These are phyloP conservation scores for Discostella stelligeroides DNA, from an alignment of 108 stramenopile genomes.

Conservation along the genomic window DNA sequence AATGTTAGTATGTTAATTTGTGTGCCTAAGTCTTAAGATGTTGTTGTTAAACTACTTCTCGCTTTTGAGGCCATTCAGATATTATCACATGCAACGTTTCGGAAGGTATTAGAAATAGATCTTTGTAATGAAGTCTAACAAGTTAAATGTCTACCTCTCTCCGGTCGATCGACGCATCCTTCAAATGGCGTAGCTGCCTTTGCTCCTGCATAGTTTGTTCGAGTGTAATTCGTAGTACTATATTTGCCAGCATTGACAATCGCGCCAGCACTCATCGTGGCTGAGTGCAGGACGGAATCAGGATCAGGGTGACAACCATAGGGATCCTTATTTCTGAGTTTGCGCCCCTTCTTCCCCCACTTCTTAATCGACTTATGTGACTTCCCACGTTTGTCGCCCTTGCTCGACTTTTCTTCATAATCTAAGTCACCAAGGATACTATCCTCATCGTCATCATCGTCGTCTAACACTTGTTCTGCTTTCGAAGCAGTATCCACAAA, in stretches of 20 bases:
- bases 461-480: constrained; percentile 9
- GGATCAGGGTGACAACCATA: constrained; percentile 85
- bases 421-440: constrained; percentile 46
- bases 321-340: constrained; percentile 87
- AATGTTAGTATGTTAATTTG: too few species aligned
- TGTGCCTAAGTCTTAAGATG: too few species aligned
- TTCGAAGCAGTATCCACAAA: constrained; percentile 21
- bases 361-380: constrained; percentile 69
- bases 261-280: constrained; percentile 27
- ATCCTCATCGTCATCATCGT: constrained; percentile 33
- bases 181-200: constrained; percentile 32
- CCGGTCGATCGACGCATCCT: constrained; percentile 14
- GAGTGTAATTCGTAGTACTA: constrained; percentile 60
- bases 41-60: too few species aligned
- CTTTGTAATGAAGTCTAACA: too few species aligned
- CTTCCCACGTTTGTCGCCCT: constrained; percentile 56
- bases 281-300: constrained; percentile 48
- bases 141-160: constrained; percentile 19
- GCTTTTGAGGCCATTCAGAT: too few species aligned
- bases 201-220: constrained; percentile 64
- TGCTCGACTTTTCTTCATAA: constrained; percentile 23
- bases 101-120: too few species aligned
- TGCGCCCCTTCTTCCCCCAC: constrained; percentile 89
- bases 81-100: too few species aligned
- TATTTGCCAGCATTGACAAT: constrained; percentile 78